Percentiles rank a stretch among this genome's conserved stretches.
Conservation (phyloP, 164 flowering plant genomes). For the Echeveria elegans region DNA sequence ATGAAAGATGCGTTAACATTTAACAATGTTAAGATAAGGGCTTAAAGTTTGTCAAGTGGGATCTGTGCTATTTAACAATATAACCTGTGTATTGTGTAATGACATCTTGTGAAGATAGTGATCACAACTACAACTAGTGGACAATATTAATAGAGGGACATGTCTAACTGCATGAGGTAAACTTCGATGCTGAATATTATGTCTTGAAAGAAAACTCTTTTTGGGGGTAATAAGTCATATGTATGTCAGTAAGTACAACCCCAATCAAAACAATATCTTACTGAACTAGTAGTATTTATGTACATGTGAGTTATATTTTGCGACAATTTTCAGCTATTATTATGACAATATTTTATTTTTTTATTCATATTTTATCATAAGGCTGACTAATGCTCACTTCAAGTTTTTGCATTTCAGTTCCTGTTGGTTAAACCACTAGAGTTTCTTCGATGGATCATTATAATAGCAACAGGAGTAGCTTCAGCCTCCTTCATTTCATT, state of each 20-base stretch:
- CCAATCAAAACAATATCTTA: slow-evolving; percentile 2
- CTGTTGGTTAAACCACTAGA: slow-evolving; percentile 73
- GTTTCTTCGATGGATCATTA: slow-evolving; percentile 73
- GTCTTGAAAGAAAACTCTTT: neutral
- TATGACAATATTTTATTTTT: neutral
- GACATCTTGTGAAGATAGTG: too few relatives aligned
- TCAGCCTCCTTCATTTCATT: slow-evolving; percentile 76
- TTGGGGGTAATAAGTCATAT: neutral
- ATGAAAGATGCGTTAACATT: too few relatives aligned
- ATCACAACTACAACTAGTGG: too few relatives aligned
- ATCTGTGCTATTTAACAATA: too few relatives aligned
- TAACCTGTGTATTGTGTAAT: neutral
- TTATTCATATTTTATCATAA: too few relatives aligned
- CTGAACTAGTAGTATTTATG: neutral
- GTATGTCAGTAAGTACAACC: slow-evolving; percentile 48
- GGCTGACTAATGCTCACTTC: neutral
- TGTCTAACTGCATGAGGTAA: neutral
- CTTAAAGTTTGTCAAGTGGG: too few relatives aligned
- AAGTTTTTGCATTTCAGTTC: slow-evolving; percentile 42
- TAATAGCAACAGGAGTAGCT: slow-evolving; percentile 45
- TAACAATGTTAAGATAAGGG: too few relatives aligned
- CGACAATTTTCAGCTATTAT: neutral
- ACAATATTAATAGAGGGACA: too few relatives aligned
- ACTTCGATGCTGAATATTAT: neutral
- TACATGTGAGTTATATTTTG: neutral